Percentiles rank a stretch among this genome's conserved stretches.
Conservation (phyloP, 2,329 filamentous ascomycete species). For the Juglanconis sp. region DNA sequence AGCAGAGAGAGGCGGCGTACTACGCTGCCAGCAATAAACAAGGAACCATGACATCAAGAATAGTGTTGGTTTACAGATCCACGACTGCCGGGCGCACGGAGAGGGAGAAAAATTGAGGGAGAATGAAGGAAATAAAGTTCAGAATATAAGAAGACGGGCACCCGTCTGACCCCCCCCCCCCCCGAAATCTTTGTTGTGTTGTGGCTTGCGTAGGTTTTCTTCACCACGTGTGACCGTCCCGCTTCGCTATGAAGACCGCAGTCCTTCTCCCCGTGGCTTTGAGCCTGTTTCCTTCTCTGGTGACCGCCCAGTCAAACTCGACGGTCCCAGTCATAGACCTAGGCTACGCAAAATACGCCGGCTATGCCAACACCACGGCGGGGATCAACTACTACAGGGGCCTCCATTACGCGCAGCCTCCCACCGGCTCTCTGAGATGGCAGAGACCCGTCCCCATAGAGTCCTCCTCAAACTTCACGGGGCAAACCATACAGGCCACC, state of each 20-base stretch:
- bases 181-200: background rate
- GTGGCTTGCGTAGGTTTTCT: background rate
- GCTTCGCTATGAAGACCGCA: background rate
- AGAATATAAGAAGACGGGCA: background rate
- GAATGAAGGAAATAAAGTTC: background rate
- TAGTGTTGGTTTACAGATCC: too few species aligned
- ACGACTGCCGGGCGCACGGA: too few species aligned
- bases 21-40: too few species aligned
- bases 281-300: background rate
- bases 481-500: slow-evolving; percentile 8
- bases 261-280: background rate
- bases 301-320: background rate
- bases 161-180: too few species aligned
- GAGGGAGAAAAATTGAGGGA: background rate
- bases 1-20: too few species aligned
- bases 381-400: slow-evolving; percentile 11
- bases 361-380: slow-evolving; percentile 5
- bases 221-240: too few species aligned
- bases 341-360: slow-evolving; percentile 7
- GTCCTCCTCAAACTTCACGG: slow-evolving; percentile 1
- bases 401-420: background rate
- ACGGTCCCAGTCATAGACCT: slow-evolving; percentile 3
- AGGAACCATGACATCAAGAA: background rate
- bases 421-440: background rate
- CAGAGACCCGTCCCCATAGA: slow-evolving; percentile 7